phyloP scores from a whole-genome alignment of 768 basidiomycete species.

The Gautieria morchelliformis region DNA sequence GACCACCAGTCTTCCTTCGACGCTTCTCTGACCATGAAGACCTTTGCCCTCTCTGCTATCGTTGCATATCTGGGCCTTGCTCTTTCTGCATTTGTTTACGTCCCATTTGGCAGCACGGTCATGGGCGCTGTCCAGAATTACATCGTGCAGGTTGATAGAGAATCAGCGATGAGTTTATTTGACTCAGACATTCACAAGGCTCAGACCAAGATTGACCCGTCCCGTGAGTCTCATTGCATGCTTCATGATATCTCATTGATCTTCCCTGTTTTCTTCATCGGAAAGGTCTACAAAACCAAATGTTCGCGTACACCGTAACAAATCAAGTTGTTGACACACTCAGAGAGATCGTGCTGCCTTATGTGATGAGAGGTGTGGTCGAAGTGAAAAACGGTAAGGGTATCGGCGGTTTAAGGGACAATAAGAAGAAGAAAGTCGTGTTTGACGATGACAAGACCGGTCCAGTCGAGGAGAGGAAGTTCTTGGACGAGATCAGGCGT shows the following conservation, averaged over 20 bases:
- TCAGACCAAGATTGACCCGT: conserved; percentile 18
- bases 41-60: conserved; percentile 79
- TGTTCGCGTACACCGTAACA: conserved; percentile 89
- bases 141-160: neutral
- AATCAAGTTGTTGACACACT: conserved; percentile 77
- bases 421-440: conserved; percentile 64
- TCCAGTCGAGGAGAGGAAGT: conserved; percentile 60
- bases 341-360: conserved; percentile 75
- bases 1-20: conserved; percentile 67
- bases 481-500: conserved; percentile 66
- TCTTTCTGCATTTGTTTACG: conserved; percentile 91
- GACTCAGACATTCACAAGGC: neutral
- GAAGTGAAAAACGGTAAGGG: conserved; percentile 34
- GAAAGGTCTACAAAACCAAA: conserved; percentile 67
- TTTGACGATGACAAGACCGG: conserved; percentile 55
- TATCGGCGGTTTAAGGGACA: conserved; percentile 12
- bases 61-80: conserved; percentile 89
- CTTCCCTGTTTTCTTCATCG: neutral
- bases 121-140: conserved; percentile 44
- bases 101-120: conserved; percentile 82
- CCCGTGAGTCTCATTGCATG: neutral
- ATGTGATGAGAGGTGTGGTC: conserved; percentile 49
- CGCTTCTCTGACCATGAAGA: conserved; percentile 79
- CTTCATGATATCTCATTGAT: neutral
- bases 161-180: neutral